These are phyloP conservation scores for Stentor roeselii DNA, from an alignment of 73 alveolate genomes.

Conservation along the genomic window DNA sequence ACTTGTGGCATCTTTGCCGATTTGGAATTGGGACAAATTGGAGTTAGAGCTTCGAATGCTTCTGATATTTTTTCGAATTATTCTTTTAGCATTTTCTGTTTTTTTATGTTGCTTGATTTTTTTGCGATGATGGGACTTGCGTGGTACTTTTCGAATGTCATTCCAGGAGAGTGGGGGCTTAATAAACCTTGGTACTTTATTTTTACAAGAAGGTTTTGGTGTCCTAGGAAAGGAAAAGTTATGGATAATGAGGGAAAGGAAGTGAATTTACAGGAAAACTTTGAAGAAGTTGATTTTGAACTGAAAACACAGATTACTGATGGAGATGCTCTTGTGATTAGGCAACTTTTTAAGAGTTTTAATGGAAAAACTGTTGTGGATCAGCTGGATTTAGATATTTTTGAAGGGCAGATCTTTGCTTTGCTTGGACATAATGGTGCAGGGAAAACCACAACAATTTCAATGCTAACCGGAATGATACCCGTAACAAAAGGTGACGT, in stretches of 20 bases:
- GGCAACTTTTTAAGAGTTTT: slow-evolving; percentile 29
- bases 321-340: slow-evolving; percentile 17
- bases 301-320: not conserved
- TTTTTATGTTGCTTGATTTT: slow-evolving; percentile 50
- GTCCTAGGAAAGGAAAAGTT: slow-evolving; percentile 52
- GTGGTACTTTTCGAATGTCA: slow-evolving; percentile 60
- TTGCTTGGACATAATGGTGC: slow-evolving; percentile 98
- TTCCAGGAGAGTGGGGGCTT: slow-evolving; percentile 68
- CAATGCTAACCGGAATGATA: slow-evolving; percentile 79
- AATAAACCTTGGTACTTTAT: slow-evolving; percentile 61
- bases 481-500: slow-evolving; percentile 69
- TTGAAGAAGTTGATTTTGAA: not conserved
- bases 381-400: slow-evolving; percentile 72
- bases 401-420: slow-evolving; percentile 89
- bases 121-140: slow-evolving; percentile 44
- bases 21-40: slow-evolving; percentile 59
- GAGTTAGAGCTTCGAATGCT: slow-evolving; percentile 47
- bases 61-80: slow-evolving; percentile 44
- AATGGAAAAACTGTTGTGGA: slow-evolving; percentile 85
- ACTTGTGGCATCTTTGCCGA: slow-evolving; percentile 52
- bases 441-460: slow-evolving; percentile 92
- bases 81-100: slow-evolving; percentile 33
- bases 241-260: slow-evolving; percentile 47
- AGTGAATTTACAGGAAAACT: slow-evolving; percentile 49
- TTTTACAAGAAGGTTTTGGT: slow-evolving; percentile 43